Conservation (phyloP, 768 basidiomycete genomes). For the Serendipita sp. region DNA sequence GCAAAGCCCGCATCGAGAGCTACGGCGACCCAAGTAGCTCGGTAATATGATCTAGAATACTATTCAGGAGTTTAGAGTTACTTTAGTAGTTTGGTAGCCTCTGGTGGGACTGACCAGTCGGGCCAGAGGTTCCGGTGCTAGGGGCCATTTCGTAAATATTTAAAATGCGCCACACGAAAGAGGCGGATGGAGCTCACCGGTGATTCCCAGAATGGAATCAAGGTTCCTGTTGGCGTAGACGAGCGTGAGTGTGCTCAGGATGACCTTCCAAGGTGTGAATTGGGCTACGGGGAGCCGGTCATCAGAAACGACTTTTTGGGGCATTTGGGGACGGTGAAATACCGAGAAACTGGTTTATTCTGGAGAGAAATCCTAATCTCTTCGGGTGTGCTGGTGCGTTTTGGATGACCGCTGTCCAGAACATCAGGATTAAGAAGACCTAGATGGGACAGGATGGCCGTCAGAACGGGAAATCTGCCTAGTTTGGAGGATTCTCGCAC, state of each 20-base stretch:
- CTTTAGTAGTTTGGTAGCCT: neutral
- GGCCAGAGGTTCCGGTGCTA: conserved; percentile 87
- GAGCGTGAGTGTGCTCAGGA: conserved; percentile 68
- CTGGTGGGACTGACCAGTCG: conserved; percentile 42
- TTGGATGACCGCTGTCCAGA: conserved; percentile 75
- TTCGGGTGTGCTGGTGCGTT: conserved; percentile 34
- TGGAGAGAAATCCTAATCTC: conserved; percentile 51
- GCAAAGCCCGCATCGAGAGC: conserved; percentile 97
- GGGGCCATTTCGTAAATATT: neutral
- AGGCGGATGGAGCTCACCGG: conserved; percentile 32
- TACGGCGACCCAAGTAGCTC: conserved; percentile 87
- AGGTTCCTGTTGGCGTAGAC: conserved; percentile 73
- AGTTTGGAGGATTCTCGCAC: conserved; percentile 20
- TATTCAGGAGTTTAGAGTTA: conserved; percentile 16
- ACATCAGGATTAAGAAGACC: conserved; percentile 80
- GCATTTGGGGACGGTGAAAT: neutral
- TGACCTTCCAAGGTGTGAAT: conserved; percentile 93
- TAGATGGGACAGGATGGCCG: conserved; percentile 18
- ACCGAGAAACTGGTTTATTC: conserved; percentile 45
- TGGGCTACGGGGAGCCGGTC: conserved; percentile 29
- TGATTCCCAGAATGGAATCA: conserved; percentile 70
- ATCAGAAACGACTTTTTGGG: conserved; percentile 1
- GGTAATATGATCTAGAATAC: conserved; percentile 88
- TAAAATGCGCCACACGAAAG: conserved; percentile 12
- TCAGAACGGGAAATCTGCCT: conserved; percentile 3